Conservation (phyloP, 345 rosid genomes). For the Tarenaya hassleriana region DNA sequence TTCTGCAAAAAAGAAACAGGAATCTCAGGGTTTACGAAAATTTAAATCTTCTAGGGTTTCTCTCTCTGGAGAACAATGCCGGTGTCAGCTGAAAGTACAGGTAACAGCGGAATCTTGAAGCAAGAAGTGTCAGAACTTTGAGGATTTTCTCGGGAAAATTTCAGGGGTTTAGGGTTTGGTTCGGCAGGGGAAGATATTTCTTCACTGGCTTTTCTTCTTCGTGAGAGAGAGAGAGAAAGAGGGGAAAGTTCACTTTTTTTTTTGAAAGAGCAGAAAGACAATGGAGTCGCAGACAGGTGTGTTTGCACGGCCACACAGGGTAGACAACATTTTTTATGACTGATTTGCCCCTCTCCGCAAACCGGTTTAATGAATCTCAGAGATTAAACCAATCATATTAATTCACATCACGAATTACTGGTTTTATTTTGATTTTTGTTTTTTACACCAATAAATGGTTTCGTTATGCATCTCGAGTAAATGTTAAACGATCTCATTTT, state of each 20-base stretch:
- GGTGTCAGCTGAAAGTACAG: background rate
- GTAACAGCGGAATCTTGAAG: background rate
- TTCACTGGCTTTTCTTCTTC: constrained; percentile 1
- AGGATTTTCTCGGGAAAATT: background rate
- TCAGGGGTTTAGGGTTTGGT: constrained; percentile 16
- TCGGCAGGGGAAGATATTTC: background rate
- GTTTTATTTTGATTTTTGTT: constrained; percentile 9
- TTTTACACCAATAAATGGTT: too few relatives aligned
- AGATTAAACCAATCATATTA: background rate
- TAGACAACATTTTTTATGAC: constrained; percentile 31
- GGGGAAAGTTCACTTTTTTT: constrained; percentile 3
- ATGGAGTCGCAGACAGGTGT: constrained; percentile 26
- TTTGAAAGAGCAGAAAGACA: constrained; percentile 7
- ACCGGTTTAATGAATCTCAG: background rate
- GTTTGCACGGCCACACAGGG: constrained; percentile 17
- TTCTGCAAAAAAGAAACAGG: background rate
- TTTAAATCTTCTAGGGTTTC: constrained; percentile 14
- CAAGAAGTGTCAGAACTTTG: background rate
- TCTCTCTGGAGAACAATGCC: constrained; percentile 2
- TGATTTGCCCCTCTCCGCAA: constrained; percentile 21
- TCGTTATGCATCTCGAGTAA: too few relatives aligned
- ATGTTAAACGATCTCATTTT: too few relatives aligned
- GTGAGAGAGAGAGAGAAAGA: constrained; percentile 14
- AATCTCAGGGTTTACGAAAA: too few relatives aligned
- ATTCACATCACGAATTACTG: background rate